Base-by-base conservation (phyloP, 1,139 yeast species). In the Saccharomycopsis phalli region DNA sequence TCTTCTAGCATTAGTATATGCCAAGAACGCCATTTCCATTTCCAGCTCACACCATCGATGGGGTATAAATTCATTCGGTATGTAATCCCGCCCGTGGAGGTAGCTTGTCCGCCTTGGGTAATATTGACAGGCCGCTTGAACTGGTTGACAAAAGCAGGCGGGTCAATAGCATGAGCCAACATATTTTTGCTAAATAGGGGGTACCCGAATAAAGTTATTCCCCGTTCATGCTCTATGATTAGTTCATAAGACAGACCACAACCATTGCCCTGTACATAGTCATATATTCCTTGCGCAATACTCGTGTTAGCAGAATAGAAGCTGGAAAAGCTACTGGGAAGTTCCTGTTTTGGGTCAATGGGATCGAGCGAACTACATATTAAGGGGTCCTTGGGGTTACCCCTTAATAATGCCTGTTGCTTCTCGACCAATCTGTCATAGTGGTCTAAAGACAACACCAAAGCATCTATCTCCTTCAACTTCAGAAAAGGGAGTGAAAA, bases 1-100 rank as follows among this genome's bases (percentile, higher is more conserved):
- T 72, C 76, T 36, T 66, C 65, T 31, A 67, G 59, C 83, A 79
- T 77, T 41, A 75, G 53, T 3, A 77, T 74, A 48, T 74, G 73
- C 88, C 87, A 80, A 36, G 59, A 61, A 18, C 60, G 60, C 82
- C 82, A 76, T 17, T 54, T 51, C 82, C 80, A 75, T 39, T 49
- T 47, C 81, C 81, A 76, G 39, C 61, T 53, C 16, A 29, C 18
- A 31, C 65, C 55, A 36, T 69, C 76, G 0, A 79, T 76, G 23
- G 77, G 76, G 42, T 59, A 66, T 47, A 68, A 60, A 18, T 54
- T 54, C 35, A 70, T 38, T 31, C 51, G 51, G 19, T 41, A 41
- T 3, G 36, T 29, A 4, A 45, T 36, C 8, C 50, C 45, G 2
- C 63, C 64, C 14, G 51, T 48, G 23, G 59, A 43, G 1, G 60